Base-by-base conservation (phyloP, 352 stramenopile genomes). In the Peronospora tabacina region DNA sequence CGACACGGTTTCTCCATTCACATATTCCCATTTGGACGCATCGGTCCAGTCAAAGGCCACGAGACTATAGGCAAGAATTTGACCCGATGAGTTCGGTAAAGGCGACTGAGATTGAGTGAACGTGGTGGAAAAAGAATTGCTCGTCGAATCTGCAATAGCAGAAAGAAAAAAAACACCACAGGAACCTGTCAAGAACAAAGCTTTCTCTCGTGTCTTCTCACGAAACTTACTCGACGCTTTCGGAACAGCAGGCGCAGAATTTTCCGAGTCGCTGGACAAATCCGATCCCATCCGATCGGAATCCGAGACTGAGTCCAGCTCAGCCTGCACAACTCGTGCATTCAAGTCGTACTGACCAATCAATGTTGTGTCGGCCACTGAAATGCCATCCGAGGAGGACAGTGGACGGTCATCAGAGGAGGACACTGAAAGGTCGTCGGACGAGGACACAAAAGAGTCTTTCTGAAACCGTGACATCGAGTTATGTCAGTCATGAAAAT, bases 11-110 rank as follows among this genome's bases (percentile, higher is more conserved):
- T 41, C 28, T 17, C 69, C 72, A 40, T 61, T 74, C 1, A 74
- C 44, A 52, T 85, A 85, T 44, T 87, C 49, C 78, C 78, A 87
- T 32, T 80, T 76, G 37, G 58, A 68, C 16, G 65, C 38, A 32
- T 87, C 58, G 6, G 63, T 82, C 75, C 75, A 90, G 58, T 85
- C 63, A 41, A 87, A 90, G 50, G 82, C 69, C 28, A 85, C 57
- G 10, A 61, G 49, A 35, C 62, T 69, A 61, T 76, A 87, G 17
- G 61, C 57, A 15, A 83, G 58, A 42, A 58, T 42, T 19, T 72
- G 52, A 15, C 52, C 62, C 20, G 59, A 64, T 0, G 62, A 57
- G 7, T 58, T 57, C 35, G 58, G 48, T 5, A 55, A 50, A 35
- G 61, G 10, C 30, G 52, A 41, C 1, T 59, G 30, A 2, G 55